A percentile compares a stretch with the other conserved stretches of the same genome.
These are phyloP conservation scores for Fraxinus floribunda DNA, from an alignment of 305 asterid species.

Conservation along the genomic window DNA sequence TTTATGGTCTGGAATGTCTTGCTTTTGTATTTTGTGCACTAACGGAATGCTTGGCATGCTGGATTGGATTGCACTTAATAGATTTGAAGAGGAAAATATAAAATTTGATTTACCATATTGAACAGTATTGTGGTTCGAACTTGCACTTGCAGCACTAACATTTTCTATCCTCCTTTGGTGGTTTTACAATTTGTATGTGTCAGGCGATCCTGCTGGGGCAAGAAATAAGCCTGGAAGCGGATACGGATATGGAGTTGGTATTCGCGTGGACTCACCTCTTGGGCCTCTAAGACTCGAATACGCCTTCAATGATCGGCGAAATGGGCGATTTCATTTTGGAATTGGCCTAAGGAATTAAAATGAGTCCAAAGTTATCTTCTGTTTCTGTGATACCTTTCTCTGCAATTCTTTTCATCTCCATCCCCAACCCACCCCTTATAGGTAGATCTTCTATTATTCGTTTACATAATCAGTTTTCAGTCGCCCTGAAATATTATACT, in stretches of 20 bases:
- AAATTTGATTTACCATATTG: background rate
- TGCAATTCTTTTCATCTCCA: too few relatives aligned
- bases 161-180: background rate
- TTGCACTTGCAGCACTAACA: background rate
- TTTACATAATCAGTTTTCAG: background rate
- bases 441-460: background rate
- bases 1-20: background rate
- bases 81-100: background rate
- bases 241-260: constrained; percentile 83
- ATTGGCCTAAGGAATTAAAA: constrained; percentile 71
- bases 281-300: constrained; percentile 94
- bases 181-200: background rate
- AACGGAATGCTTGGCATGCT: background rate
- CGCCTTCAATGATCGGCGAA: constrained; percentile 73
- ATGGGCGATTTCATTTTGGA: constrained; percentile 88
- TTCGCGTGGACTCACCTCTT: constrained; percentile 83
- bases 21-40: background rate
- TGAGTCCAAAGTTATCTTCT: background rate
- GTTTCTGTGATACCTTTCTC: too few relatives aligned
- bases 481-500: background rate
- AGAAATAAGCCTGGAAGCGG: constrained; percentile 94
- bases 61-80: background rate
- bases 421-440: background rate
- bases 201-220: constrained; percentile 97
- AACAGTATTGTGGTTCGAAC: background rate